These are phyloP conservation scores for Hymenochaete sp. DNA, from an alignment of 1,284 basidiomycete species.

Conservation along the genomic window DNA sequence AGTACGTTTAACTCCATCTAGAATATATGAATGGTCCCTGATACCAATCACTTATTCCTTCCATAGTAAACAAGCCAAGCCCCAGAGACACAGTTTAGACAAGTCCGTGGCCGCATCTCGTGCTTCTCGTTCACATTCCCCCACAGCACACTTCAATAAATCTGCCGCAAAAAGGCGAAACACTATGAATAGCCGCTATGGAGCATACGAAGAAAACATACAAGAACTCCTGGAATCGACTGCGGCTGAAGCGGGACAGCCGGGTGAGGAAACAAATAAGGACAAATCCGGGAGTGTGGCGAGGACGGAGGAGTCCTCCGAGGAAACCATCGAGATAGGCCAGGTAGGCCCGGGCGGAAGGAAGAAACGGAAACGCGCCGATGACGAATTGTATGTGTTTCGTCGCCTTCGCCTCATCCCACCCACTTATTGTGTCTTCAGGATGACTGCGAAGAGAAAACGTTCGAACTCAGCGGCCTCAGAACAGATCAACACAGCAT, in stretches of 20 bases:
- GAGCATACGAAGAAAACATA: conserved; percentile 84
- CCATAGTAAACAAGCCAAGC: conserved; percentile 45
- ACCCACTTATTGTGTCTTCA: conserved; percentile 25
- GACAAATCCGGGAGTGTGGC: conserved; percentile 30
- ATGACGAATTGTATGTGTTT: conserved; percentile 56
- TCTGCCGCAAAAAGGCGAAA: conserved; percentile 75
- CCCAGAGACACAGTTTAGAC: conserved; percentile 55
- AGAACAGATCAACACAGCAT: conserved; percentile 7
- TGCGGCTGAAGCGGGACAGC: conserved; percentile 52
- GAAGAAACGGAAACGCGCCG: conserved; percentile 67
- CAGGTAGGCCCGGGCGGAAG: conserved; percentile 13
- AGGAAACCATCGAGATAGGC: conserved; percentile 26
- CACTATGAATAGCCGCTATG: conserved; percentile 96
- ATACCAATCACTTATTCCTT: conserved; percentile 13
- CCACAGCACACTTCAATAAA: conserved; percentile 40
- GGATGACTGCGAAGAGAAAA: conserved; percentile 34
- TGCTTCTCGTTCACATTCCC: conserved; percentile 70
- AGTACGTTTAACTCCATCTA: conserved; percentile 37
- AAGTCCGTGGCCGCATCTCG: conserved; percentile 42
- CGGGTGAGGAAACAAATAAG: conserved; percentile 21
- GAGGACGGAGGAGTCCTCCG: conserved; percentile 33
- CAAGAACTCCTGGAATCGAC: conserved; percentile 65
- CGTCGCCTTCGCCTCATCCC: conserved; percentile 7
- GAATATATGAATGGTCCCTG: conserved; percentile 3
- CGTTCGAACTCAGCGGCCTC: conserved; percentile 14